Percentiles rank a stretch among this genome's conserved stretches.
These are phyloP conservation scores for Populus nigra DNA, from an alignment of 345 rosid genomes.

Conservation along the genomic window DNA sequence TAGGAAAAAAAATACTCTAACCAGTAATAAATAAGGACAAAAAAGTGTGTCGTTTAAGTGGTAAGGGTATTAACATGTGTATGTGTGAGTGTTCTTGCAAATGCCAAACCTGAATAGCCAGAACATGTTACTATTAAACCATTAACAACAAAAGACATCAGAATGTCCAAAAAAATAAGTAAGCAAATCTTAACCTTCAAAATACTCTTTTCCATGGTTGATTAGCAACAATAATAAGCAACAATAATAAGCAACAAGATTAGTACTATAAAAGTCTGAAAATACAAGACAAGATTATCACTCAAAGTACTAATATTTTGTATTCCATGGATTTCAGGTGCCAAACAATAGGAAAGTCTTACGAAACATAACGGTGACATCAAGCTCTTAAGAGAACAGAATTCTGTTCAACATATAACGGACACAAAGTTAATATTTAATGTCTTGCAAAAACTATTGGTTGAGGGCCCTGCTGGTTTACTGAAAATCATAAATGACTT, in stretches of 20 bases:
- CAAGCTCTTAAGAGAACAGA: background rate
- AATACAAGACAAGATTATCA: background rate
- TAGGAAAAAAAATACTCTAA: too few species aligned
- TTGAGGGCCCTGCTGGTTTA: background rate
- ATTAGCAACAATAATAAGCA: background rate
- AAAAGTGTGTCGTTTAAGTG: background rate
- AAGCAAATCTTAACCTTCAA: background rate
- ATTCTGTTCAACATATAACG: background rate
- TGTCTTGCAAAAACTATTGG: background rate
- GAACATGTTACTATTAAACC: background rate
- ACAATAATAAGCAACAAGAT: background rate
- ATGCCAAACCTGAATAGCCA: background rate
- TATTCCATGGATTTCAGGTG: background rate
- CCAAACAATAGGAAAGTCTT: background rate
- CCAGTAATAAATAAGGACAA: background rate
- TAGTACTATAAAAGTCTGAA: background rate
- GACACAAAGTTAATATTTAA: background rate
- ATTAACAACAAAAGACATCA: too few species aligned
- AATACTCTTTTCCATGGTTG: background rate
- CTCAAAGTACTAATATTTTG: background rate
- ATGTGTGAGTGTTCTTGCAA: background rate
- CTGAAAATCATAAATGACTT: conserved; percentile 24
- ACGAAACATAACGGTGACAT: background rate
- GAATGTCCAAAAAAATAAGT: too few species aligned
- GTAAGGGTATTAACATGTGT: too few species aligned